Evolutionary conservation across 139 green algal genomes (phyloP), one percentile per base, ranked within the genome.

Genomic region (Picochlorum sp.): DNA sequence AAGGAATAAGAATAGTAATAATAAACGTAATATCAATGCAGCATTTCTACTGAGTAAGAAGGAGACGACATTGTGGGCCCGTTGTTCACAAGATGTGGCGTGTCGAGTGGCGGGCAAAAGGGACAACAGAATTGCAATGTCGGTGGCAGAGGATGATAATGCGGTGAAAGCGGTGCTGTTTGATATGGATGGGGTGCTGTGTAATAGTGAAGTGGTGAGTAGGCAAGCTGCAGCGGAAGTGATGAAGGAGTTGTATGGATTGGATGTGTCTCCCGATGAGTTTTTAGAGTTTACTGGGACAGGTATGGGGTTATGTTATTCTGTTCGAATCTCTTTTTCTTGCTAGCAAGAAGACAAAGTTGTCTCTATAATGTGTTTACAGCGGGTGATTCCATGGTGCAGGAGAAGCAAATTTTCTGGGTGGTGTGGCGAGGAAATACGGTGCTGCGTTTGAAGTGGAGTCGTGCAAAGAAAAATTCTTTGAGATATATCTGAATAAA

Each of bases 271-370:
- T 10, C 50, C 57, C 3, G 70, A 78, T 13, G 80, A 87, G 44
- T 87, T 87, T 57, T 63, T 81, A 12, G 75, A 77, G 9, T 87
- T 81, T 55, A 79, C 71, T 13, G 79, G 79, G 8, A 80, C 60
- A 26, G 39, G 39, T 47, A n/a, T n/a, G n/a, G n/a, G n/a, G n/a
- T n/a, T n/a, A n/a, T n/a, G n/a, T n/a, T n/a, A n/a, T n/a, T n/a
- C n/a, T n/a, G n/a, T n/a, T n/a, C n/a, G n/a, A n/a, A n/a, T n/a
- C n/a, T n/a, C n/a, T n/a, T n/a, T n/a, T n/a, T n/a, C n/a, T n/a
- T n/a, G n/a, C n/a, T n/a, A n/a, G n/a, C n/a, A n/a, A n/a, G n/a
- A n/a, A n/a, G n/a, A n/a, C n/a, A n/a, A n/a, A n/a, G n/a, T n/a
- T n/a, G n/a, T n/a, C n/a, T n/a, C n/a, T n/a, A n/a, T n/a, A n/a